Base-by-base conservation (phyloP, 2,329 filamentous ascomycete species). In the Xylaria sp. region DNA sequence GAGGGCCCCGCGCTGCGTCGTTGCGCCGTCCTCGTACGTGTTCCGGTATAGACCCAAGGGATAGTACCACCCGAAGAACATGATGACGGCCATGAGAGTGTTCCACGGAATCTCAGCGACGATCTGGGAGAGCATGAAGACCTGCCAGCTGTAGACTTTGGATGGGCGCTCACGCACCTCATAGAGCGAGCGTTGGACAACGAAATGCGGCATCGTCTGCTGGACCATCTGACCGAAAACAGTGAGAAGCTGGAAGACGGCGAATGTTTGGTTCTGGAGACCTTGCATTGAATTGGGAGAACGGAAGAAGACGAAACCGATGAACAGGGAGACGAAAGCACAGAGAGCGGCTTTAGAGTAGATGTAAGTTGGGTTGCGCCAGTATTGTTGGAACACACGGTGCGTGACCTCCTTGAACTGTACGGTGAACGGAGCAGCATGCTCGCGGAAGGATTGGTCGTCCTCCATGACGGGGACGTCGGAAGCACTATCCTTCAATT, bases 351-450 rank as follows among this genome's bases (percentile, higher is more conserved):
- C 78, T 84, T 97, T 97, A 75, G 92, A 91, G 83, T 95, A 97
- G 79, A 97, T 94, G 83, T 97, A 97, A 5, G 90, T 87, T 0
- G 94, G 94, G 0, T 91, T 94, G 69, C 94, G 92, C 93, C 94
- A 97, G 86, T 96, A 97, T 79, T 97, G 93, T 77, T 94, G 88
- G 84, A 96, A 96, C 29, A 96, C 91, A 75, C 94, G 93, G 72
- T 86, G 79, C 21, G 88, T 86, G 65, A 93, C 92, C 76, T 90
- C 85, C 65, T 81, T 82, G 50, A 95, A 82, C 79, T 97, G 94
- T 8, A 83, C 76, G 48, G 73, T 76, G 77, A 97, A 93, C 0
- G 92, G 88, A 5, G 93, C 92, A 3, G 94, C 94, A 69, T 97
- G 97, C 79, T 97, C 93, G 69, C 88, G 87, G 80, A 90, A 93